Evolutionary conservation across 306 rosid genomes (phyloP).

Genomic region (Astragalus glycyphyllos): DNA sequence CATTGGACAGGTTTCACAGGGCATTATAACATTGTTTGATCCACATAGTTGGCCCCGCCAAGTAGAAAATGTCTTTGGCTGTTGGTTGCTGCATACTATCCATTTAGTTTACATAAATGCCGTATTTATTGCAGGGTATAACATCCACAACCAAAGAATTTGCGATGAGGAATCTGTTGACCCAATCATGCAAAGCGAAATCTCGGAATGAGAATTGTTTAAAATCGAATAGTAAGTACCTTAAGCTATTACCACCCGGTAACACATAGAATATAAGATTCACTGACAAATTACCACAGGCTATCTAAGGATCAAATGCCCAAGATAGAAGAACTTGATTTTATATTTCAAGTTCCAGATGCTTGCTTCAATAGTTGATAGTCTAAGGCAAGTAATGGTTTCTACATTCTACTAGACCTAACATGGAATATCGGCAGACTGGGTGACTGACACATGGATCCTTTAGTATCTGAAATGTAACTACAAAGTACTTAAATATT

Average conservation of each 20-base stretch:
- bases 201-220: too few species aligned
- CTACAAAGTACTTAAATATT: not conserved
- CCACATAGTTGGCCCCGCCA: too few species aligned
- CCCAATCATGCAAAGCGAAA: too few species aligned
- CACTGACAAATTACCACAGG: not conserved
- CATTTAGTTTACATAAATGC: too few species aligned
- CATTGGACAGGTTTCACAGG: too few species aligned
- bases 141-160: too few species aligned
- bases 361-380: constrained; percentile 20
- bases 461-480: constrained; percentile 17
- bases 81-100: too few species aligned
- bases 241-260: constrained; percentile 4
- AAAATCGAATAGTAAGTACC: not conserved
- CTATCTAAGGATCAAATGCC: not conserved
- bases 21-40: too few species aligned
- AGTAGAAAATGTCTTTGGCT: too few species aligned
- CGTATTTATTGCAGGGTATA: too few species aligned
- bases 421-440: not conserved
- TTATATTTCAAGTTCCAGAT: constrained; percentile 1
- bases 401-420: not conserved
- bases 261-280: not conserved
- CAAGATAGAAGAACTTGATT: not conserved
- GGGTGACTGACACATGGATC: constrained; percentile 14
- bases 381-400: constrained; percentile 7
- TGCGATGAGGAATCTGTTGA: too few species aligned